phyloP scores from a whole-genome alignment of 2,329 filamentous ascomycete species.

The Mycocentrospora acerina region DNA sequence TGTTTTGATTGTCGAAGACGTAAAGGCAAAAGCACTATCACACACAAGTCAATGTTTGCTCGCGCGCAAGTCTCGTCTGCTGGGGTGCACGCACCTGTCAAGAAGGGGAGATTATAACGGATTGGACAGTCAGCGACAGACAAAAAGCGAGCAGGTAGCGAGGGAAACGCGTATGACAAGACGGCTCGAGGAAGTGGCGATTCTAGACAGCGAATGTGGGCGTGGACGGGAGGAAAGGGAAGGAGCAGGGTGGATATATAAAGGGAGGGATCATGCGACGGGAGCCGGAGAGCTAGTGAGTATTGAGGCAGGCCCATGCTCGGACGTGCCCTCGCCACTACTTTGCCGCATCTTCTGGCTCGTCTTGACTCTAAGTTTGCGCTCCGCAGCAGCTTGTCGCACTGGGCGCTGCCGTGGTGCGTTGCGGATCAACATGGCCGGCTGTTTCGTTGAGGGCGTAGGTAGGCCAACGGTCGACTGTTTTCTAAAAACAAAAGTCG shows the following conservation, averaged over 20 bases:
- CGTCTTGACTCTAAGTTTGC: neutral
- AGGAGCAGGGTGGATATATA: slow-evolving; percentile 25
- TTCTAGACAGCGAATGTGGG: slow-evolving; percentile 34
- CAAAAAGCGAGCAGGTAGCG: slow-evolving; percentile 3
- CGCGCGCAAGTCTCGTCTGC: no score
- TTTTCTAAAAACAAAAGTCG: no score
- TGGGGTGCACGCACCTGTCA: slow-evolving; percentile 15
- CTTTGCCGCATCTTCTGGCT: slow-evolving; percentile 1
- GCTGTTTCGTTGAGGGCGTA: slow-evolving; percentile 5
- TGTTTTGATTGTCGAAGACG: slow-evolving; percentile 3
- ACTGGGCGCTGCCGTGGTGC: slow-evolving; percentile 12
- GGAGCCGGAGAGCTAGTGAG: slow-evolving; percentile 19
- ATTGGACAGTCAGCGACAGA: slow-evolving; percentile 27
- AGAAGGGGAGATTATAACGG: slow-evolving; percentile 7
- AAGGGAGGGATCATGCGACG: slow-evolving; percentile 26
- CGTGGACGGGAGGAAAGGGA: slow-evolving; percentile 15
- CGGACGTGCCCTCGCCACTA: slow-evolving; percentile 1
- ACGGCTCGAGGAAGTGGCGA: slow-evolving; percentile 12
- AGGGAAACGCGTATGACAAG: slow-evolving; percentile 5
- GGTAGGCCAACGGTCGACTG: neutral
- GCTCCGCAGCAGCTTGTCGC: slow-evolving; percentile 9
- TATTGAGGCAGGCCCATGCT: slow-evolving; percentile 16
- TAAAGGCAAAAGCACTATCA: neutral
- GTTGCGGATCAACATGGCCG: neutral
- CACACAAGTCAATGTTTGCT: no score